A percentile compares a stretch with the other conserved stretches of the same genome.
Conservation (phyloP, 2,329 filamentous ascomycete genomes). For the Cryphonectria nitschkei region DNA sequence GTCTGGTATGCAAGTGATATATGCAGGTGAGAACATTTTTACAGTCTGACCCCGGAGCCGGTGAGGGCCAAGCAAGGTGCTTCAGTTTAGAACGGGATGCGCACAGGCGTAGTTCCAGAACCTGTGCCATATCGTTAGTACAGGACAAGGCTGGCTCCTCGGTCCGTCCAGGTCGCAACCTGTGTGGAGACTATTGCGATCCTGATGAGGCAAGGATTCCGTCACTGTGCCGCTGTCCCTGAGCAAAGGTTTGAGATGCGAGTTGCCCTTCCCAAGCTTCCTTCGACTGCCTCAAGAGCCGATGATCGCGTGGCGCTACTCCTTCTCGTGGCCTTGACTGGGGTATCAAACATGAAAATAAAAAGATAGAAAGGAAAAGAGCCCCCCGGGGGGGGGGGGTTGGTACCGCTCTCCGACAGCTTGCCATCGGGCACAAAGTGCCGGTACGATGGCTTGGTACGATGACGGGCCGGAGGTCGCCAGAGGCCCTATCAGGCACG, state of each 20-base stretch:
- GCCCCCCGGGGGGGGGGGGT: neutral
- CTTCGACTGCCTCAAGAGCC: neutral
- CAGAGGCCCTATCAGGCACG: neutral
- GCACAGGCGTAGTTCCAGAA: conserved; percentile 20
- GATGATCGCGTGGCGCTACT: neutral
- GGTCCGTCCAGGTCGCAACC: conserved; percentile 6
- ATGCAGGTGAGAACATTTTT: conserved; percentile 18
- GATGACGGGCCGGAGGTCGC: conserved; percentile 15
- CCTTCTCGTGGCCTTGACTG: conserved; percentile 2
- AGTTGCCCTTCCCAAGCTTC: neutral
- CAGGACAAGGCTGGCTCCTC: neutral
- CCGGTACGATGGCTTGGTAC: conserved; percentile 8
- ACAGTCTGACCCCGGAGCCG: conserved; percentile 2
- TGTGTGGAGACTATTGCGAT: conserved; percentile 3
- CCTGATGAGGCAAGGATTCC: conserved; percentile 2
- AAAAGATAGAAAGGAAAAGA: neutral
- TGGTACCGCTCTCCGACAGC: neutral
- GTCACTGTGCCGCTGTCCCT: neutral
- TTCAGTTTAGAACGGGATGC: conserved; percentile 21
- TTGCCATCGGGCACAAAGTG: conserved; percentile 5
- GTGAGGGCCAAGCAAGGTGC: conserved; percentile 8
- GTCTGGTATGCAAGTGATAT: conserved; percentile 13
- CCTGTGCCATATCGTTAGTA: neutral
- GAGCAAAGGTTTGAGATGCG: neutral
- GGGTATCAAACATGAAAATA: too few species aligned